A percentile compares a stretch with the other conserved stretches of the same genome.
Conservation (phyloP, 192 early-diverging fungal species). For the Paraglomus brasilianum region DNA sequence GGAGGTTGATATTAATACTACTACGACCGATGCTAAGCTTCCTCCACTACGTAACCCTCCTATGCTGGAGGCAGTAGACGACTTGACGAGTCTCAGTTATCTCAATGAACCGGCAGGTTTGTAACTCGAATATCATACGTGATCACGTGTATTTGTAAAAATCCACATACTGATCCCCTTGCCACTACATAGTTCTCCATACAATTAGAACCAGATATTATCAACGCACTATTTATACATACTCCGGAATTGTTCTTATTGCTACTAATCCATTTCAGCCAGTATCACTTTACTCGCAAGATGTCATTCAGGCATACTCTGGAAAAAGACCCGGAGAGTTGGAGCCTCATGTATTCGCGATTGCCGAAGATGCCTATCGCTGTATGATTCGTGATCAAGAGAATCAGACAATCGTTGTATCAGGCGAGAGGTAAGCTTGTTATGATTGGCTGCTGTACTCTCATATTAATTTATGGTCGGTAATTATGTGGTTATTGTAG, state of each 20-base stretch:
- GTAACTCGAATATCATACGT: background rate
- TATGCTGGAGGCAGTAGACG: conserved; percentile 82
- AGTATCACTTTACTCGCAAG: conserved; percentile 86
- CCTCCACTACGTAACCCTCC: conserved; percentile 95
- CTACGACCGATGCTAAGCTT: conserved; percentile 63
- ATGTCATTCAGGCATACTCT: conserved; percentile 90
- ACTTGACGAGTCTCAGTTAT: conserved; percentile 91
- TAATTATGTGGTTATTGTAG: conserved; percentile 35
- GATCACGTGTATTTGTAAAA: conserved; percentile 15
- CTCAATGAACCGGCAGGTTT: conserved; percentile 86
- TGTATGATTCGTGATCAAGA: conserved; percentile 89
- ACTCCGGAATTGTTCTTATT: conserved; percentile 97
- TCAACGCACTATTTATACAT: conserved; percentile 97
- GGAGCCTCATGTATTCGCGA: conserved; percentile 98
- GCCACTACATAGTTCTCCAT: conserved; percentile 69
- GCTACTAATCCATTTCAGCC: conserved; percentile 94
- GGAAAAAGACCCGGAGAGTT: conserved; percentile 91
- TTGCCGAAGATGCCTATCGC: conserved; percentile 97
- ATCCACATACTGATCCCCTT: background rate
- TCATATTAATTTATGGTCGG: background rate
- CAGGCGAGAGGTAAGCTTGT: conserved; percentile 77
- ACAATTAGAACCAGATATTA: conserved; percentile 87
- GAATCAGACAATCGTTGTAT: conserved; percentile 98
- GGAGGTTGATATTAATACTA: conserved; percentile 73
- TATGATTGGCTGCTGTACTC: background rate